Base-by-base conservation (phyloP, 768 basidiomycete species). In the Kwoniella dendrophila region DNA sequence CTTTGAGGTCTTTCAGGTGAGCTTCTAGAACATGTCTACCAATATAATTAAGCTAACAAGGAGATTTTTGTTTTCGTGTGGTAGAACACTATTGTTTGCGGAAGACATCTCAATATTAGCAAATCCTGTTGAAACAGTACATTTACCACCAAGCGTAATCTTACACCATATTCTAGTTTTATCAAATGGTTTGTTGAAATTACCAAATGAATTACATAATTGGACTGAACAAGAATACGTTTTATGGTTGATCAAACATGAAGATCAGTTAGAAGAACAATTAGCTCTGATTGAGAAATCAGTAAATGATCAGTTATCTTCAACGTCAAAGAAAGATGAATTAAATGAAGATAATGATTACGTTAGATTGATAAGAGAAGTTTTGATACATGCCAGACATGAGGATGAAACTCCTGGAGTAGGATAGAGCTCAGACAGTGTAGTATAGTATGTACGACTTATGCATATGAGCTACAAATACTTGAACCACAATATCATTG, bases 161-260 rank as follows among this genome's bases (percentile, higher is more conserved):
- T 81, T 97, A 16, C 81, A 82, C 64, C 94, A 98, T 73, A 88
- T 96, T 67, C 88, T 96, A 33, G 93, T 98, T 26, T 87, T 91
- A 10, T 91, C 91, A n/a, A n/a, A n/a, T n/a, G n/a, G n/a, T 1
- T 88, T 90, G 0, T 50, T 81, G 11, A 64, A 71, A 4, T 83
- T 98, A 38, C 95, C 96, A 10, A 92, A 99, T 76, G 84, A 85
- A 50, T 78, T 92, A 57, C 92, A 97, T 73, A 88, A 89, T 0
- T 98, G 96, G 95, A 88, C 90, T 59, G 92, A 97, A 74, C 84
- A 88, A 3, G 96, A 98, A 81, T 99, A 99, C 78, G 90, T 96
- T 50, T 86, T 90, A 44, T 99, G 94, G 93, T 83, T 98, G 12
- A 89, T 91, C 62, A 94, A 96, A 75, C 96, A 97, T 72, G 82